A percentile compares a stretch with the other conserved stretches of the same genome.
Evolutionary conservation across 345 rosid genomes (phyloP).

Genomic region (Trapa bicornis): DNA sequence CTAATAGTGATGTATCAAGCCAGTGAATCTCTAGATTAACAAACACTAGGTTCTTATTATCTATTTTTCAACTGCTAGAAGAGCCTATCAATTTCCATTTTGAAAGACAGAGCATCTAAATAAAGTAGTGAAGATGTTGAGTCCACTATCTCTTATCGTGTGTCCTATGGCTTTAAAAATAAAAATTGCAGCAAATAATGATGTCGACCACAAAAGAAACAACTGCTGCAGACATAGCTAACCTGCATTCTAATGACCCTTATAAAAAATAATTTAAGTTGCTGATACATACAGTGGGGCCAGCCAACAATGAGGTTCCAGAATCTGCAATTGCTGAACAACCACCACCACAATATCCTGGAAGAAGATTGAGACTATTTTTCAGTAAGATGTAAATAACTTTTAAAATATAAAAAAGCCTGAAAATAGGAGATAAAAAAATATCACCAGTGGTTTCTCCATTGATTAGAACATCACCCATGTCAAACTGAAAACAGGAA

Average conservation of each 20-base stretch:
- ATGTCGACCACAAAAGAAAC: background rate
- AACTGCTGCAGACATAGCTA: background rate
- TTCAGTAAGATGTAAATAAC: constrained; percentile 1
- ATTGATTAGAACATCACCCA: constrained; percentile 73
- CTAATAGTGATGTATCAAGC: background rate
- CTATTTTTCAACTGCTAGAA: background rate
- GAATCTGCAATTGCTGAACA: constrained; percentile 92
- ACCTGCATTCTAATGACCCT: background rate
- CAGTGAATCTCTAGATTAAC: background rate
- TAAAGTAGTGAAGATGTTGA: background rate
- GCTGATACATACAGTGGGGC: constrained; percentile 45
- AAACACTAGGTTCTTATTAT: background rate
- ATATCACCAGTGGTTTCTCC: constrained; percentile 70
- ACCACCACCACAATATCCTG: constrained; percentile 49
- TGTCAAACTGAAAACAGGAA: constrained; percentile 42
- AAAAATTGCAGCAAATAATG: background rate
- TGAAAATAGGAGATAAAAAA: background rate
- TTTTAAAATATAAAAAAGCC: background rate
- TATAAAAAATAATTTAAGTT: background rate
- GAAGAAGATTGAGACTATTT: constrained; percentile 4
- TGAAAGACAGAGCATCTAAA: background rate
- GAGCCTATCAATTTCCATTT: background rate
- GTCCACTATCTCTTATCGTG: background rate
- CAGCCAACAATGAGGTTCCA: constrained; percentile 86
- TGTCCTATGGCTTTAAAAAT: background rate